Percentiles rank a stretch among this genome's conserved stretches.
Conservation (phyloP, 1,284 basidiomycete genomes). For the Paramarasmius palmivorus region DNA sequence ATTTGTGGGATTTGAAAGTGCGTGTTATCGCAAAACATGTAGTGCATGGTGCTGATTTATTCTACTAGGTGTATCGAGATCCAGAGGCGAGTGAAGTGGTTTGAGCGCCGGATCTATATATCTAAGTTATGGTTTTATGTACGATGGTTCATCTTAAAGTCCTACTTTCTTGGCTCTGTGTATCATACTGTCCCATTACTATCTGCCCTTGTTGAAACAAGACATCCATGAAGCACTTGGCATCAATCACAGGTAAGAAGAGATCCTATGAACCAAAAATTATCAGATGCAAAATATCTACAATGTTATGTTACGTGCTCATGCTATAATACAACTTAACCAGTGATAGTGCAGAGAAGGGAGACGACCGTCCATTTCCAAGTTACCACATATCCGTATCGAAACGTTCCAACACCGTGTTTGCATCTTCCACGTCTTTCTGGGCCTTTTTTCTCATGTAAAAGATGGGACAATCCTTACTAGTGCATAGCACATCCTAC, state of each 20-base stretch:
- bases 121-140: too few relatives aligned
- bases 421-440: slow-evolving; percentile 90
- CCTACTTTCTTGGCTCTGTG: too few relatives aligned
- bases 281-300: too few relatives aligned
- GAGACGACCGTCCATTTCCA: background rate
- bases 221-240: too few relatives aligned
- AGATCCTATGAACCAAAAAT: too few relatives aligned
- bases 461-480: slow-evolving; percentile 97
- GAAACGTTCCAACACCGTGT: slow-evolving; percentile 79
- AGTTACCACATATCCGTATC: slow-evolving; percentile 65
- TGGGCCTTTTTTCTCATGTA: slow-evolving; percentile 97
- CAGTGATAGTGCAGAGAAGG: background rate
- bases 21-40: slow-evolving; percentile 13
- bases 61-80: slow-evolving; percentile 67
- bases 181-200: too few relatives aligned
- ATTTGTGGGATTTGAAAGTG: slow-evolving; percentile 79
- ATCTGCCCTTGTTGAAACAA: too few relatives aligned
- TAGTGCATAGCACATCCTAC: slow-evolving; percentile 94
- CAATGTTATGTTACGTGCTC: too few relatives aligned
- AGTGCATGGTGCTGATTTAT: slow-evolving; percentile 9
- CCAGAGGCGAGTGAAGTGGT: slow-evolving; percentile 48
- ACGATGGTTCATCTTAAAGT: too few relatives aligned
- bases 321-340: too few relatives aligned
- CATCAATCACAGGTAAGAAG: too few relatives aligned
- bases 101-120: too few relatives aligned